Percentiles rank a stretch among this genome's conserved stretches.
These are phyloP conservation scores for Penicillium sp. DNA, from an alignment of 2,329 filamentous ascomycete species.

Conservation along the genomic window DNA sequence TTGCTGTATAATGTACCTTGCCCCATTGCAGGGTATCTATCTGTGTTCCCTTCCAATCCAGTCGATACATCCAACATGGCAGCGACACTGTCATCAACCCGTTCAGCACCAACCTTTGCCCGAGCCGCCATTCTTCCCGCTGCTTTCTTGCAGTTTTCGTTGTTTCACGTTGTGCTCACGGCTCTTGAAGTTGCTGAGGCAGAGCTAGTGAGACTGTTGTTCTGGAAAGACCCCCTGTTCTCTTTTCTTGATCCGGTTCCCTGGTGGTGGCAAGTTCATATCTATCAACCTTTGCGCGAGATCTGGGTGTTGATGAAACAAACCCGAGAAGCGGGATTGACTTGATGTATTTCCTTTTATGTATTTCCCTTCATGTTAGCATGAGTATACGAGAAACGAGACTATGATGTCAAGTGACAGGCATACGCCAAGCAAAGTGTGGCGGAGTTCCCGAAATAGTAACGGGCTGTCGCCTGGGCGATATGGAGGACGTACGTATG, in stretches of 20 bases:
- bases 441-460: constrained; percentile 27
- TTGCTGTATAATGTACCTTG: constrained; percentile 33
- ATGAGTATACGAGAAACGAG: constrained; percentile 11
- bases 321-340: constrained; percentile 41
- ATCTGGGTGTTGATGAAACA: constrained; percentile 41
- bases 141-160: constrained; percentile 5
- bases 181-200: constrained; percentile 1
- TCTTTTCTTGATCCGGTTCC: constrained; percentile 58
- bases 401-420: constrained; percentile 6
- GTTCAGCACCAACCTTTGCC: background rate
- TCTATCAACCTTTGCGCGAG: constrained; percentile 53
- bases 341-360: background rate
- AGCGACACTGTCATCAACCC: constrained; percentile 14
- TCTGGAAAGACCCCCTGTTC: constrained; percentile 59
- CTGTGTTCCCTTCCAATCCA: constrained; percentile 20
- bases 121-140: background rate
- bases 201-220: constrained; percentile 36
- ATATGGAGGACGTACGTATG: constrained; percentile 1
- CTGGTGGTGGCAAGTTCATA: constrained; percentile 57
- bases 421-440: constrained; percentile 14
- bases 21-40: constrained; percentile 31
- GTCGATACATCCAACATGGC: constrained; percentile 12
- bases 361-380: background rate
- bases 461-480: constrained; percentile 29
- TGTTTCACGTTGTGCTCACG: background rate